Evolutionary conservation across 1,139 yeast species (phyloP), one percentile per base, ranked within the genome.

Genomic region (Zygosaccharomyces sapae): DNA sequence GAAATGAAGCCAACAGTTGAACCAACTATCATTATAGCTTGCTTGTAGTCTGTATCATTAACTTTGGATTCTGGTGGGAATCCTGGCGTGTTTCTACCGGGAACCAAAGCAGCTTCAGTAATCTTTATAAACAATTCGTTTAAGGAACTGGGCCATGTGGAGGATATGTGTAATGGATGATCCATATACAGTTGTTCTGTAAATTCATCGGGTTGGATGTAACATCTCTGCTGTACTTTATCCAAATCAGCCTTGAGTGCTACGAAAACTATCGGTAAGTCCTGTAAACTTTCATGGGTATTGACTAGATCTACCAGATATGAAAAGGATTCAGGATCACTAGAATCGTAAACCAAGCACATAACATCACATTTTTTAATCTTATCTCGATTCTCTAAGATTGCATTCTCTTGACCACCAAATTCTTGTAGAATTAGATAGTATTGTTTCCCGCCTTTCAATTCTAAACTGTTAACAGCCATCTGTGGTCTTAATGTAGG

Each of bases 211-310:
- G 98, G 98, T 60, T 88, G 96, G 4, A 77, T 71, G 47, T 81
- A 87, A 30, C 86, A 80, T 27, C 98, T 67, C 62, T 92, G 98
- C 59, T 90, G 97, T 62, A 90, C 97, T 55, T 95, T 82, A 65
- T 92, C 98, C 39, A 89, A 72, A 66, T 92, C 98, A 0, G 98
- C 97, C 62, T 92, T 92, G 25, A 89, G 70, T 0, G 96, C 98
- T 1, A 89, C 97, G 62, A 83, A 87, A 0, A 90, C 83, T 4
- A 86, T 77, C 0, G 98, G 98, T 2, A 90, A 71, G 46, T 80
- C 80, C 57, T 81, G 83, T 34, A 90, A 69, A 35, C 72, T 70
- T 0, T 80, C 76, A 58, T 83, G 80, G 51, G 73, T 75, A 41
- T 74, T 70, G 22, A 89, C 71, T 24, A 89, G 67, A 27, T 86